Percentiles rank a stretch among this genome's conserved stretches.
Conservation (phyloP, 2,329 filamentous ascomycete genomes). For the Phaeoacremonium minimum region DNA sequence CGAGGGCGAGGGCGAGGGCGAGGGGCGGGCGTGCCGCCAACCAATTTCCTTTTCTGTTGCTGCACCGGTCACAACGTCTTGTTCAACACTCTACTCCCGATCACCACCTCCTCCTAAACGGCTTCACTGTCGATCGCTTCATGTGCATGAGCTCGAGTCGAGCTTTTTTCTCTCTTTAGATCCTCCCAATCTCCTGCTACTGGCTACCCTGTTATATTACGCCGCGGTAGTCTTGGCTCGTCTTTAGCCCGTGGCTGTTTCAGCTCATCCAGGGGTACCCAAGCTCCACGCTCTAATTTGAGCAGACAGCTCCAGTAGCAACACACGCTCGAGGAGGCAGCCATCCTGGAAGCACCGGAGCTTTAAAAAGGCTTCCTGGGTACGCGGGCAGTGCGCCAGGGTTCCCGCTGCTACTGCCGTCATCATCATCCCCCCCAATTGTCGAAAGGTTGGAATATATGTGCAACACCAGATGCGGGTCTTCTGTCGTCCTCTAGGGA, state of each 20-base stretch:
- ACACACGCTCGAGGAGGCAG: neutral
- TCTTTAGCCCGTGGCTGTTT: neutral
- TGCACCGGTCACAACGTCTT: no score
- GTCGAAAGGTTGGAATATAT: constrained; percentile 15
- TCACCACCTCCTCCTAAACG: no score
- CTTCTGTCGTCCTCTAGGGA: constrained; percentile 10
- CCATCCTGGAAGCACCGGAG: neutral
- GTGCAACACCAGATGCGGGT: constrained; percentile 20
- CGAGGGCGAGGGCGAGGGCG: no score
- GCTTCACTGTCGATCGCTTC: no score
- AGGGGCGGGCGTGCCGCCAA: no score
- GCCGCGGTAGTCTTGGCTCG: no score
- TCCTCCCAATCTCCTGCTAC: no score
- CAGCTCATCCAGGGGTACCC: neutral
- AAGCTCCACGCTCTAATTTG: neutral
- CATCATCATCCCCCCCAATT: constrained; percentile 4
- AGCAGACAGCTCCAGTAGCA: neutral
- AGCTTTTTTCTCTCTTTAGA: no score
- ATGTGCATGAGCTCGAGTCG: no score
- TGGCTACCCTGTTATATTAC: no score
- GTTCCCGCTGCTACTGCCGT: neutral
- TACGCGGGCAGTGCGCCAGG: neutral
- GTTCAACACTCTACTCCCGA: no score
- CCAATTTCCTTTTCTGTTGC: no score
- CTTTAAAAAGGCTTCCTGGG: neutral